Base-by-base conservation (phyloP, 352 stramenopile species). In the Globisporangium camurandrum region DNA sequence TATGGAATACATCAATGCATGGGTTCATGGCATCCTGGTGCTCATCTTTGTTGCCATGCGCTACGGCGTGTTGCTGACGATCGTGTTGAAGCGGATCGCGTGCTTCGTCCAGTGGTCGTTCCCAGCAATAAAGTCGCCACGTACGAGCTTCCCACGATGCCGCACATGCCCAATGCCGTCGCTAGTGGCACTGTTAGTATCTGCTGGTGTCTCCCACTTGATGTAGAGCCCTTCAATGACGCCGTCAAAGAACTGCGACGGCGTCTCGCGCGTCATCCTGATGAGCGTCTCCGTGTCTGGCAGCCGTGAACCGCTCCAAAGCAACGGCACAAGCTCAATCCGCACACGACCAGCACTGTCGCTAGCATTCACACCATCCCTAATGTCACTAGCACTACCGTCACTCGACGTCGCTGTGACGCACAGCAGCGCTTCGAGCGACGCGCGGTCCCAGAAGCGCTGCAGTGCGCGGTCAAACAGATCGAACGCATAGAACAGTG, bases 401-500 rank as follows among this genome's bases (percentile, higher is more conserved):
- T 40, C 49, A 36, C 39, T 34, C 40, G 31, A 62, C 9, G 44
- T 50, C 44, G 52, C 45, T 22, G 43, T 67, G 33, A 47, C 27
- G 16, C 50, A 57, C 52, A 67, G 16, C 12, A 79, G 57, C 45
- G 62, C 56, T 37, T 68, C 57, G 19, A 80, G 59, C 6, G 57
- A 59, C 12, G 31, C 27, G 4, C 67, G 61, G 46, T 73, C 67
- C 57, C 54, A 73, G 56, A 89, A 89, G 23, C 56, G 49, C 1
- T 58, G 28, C n/a, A 39, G 62, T 41, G 71, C 53, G 28, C 75
- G 67, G 54, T 93, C 82, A 57, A 71, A 93, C 44, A 95, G 54
- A 51, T 89, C 83, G 54, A 92, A 95, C 14, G 66, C 78, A 53
- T 93, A 83, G 49, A 93, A 93, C 10, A 72, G 44, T 51, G 67